Percentiles rank a stretch among this genome's conserved stretches.
Evolutionary conservation across 768 basidiomycete genomes (phyloP).

Genomic region (Lactifluus piperatus): DNA sequence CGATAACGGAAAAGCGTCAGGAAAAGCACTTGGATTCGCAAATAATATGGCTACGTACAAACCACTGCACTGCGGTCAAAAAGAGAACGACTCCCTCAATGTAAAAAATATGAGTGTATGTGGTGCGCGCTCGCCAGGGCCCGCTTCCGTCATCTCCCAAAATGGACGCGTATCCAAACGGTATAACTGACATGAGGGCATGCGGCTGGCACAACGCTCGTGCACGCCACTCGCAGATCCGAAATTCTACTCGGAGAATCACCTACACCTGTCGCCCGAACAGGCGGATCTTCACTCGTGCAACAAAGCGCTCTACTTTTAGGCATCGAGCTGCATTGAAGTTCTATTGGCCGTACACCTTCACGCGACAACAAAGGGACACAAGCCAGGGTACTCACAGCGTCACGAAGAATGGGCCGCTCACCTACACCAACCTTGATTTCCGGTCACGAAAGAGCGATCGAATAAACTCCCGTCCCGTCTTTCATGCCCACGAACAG

Average conservation of each 20-base stretch:
- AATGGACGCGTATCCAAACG: neutral
- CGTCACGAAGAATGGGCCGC: too few relatives aligned
- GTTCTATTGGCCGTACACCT: too few relatives aligned
- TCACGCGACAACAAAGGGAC: too few relatives aligned
- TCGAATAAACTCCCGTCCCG: too few relatives aligned
- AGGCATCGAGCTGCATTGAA: too few relatives aligned
- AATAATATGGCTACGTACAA: conserved; percentile 40
- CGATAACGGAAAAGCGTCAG: conserved; percentile 30
- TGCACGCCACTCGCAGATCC: conserved; percentile 50
- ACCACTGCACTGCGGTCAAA: conserved; percentile 34
- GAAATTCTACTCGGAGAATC: conserved; percentile 95
- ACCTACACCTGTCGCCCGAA: conserved; percentile 86
- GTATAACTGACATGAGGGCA: neutral
- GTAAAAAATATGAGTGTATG: conserved; percentile 82
- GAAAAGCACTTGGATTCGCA: conserved; percentile 53
- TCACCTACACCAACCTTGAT: too few relatives aligned
- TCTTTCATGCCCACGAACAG: too few relatives aligned
- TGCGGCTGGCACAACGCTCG: too few relatives aligned
- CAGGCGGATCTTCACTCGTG: conserved; percentile 96
- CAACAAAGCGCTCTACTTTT: conserved; percentile 96
- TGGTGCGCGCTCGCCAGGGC: too few relatives aligned
- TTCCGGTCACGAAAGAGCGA: too few relatives aligned
- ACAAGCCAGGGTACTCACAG: too few relatives aligned
- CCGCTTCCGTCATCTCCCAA: neutral
- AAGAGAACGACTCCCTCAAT: conserved; percentile 89